phyloP scores from a whole-genome alignment of 441 rosid genomes.

The Syzygium syzygioides region DNA sequence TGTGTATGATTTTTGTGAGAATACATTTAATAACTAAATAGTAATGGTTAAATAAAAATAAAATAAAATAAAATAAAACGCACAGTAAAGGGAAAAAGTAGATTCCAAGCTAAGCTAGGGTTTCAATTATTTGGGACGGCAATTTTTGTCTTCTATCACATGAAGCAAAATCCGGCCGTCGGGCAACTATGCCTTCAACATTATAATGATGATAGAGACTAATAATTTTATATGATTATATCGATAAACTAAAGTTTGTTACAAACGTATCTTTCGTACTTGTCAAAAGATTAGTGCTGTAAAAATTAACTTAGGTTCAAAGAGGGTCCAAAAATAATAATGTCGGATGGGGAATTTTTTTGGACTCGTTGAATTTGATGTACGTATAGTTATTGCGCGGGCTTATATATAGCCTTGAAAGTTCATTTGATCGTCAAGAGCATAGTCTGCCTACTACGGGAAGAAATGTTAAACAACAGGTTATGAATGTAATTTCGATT shows the following conservation, averaged over 20 bases:
- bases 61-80: not conserved
- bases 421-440: not conserved
- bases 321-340: not conserved
- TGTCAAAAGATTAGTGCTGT: not conserved
- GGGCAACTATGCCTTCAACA: not conserved
- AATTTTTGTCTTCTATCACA: not conserved
- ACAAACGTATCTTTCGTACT: not conserved
- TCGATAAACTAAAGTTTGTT: not conserved
- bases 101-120: not conserved
- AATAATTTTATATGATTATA: not conserved
- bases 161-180: not conserved
- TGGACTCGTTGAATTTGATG: not conserved
- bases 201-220: not conserved
- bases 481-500: not conserved
- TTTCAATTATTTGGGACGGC: not conserved
- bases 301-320: not conserved
- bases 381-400: not conserved
- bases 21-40: not conserved
- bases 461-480: not conserved
- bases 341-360: not conserved
- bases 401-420: not conserved
- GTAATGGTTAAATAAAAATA: not conserved
- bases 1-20: not conserved
- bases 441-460: fast-evolving
- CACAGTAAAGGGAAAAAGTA: not conserved